Percentiles rank a stretch among this genome's conserved stretches.
Evolutionary conservation across 805 yeast genomes (phyloP).

Genomic region (Suhomyces sp.): DNA sequence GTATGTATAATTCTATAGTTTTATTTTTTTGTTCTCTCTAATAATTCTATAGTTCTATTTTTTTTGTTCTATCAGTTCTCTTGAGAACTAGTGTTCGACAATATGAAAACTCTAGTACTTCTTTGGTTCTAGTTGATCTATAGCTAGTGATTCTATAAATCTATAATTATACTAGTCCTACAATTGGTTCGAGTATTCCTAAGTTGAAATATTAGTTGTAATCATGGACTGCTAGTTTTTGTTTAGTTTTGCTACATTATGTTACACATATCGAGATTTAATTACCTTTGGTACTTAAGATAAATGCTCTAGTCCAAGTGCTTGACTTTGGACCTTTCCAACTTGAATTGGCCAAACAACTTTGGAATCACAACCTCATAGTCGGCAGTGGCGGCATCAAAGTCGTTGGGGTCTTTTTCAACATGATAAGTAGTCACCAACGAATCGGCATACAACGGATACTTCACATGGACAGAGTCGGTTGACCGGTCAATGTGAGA

Average conservation of each 20-base stretch:
- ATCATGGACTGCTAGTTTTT: no score
- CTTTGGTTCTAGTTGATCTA: no score
- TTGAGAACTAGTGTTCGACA: no score
- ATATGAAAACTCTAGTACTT: no score
- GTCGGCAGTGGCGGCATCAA: conserved; percentile 51
- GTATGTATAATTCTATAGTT: no score
- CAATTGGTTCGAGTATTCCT: no score
- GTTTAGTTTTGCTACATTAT: not conserved
- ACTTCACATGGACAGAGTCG: conserved; percentile 39
- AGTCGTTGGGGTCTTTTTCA: conserved; percentile 54
- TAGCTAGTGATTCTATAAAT: no score
- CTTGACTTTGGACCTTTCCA: conserved; percentile 32
- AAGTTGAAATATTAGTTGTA: no score
- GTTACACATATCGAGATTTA: not conserved
- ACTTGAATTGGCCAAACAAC: conserved; percentile 32
- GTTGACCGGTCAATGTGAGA: not conserved
- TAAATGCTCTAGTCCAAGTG: conserved; percentile 17
- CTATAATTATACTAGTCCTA: no score
- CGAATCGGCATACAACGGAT: conserved; percentile 55
- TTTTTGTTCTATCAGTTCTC: no score
- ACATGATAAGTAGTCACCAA: conserved; percentile 71
- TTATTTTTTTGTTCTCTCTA: no score
- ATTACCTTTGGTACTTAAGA: not conserved
- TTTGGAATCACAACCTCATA: conserved; percentile 75
- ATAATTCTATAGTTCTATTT: no score